phyloP scores from a whole-genome alignment of 768 basidiomycete species.

The Epithele typhae region DNA sequence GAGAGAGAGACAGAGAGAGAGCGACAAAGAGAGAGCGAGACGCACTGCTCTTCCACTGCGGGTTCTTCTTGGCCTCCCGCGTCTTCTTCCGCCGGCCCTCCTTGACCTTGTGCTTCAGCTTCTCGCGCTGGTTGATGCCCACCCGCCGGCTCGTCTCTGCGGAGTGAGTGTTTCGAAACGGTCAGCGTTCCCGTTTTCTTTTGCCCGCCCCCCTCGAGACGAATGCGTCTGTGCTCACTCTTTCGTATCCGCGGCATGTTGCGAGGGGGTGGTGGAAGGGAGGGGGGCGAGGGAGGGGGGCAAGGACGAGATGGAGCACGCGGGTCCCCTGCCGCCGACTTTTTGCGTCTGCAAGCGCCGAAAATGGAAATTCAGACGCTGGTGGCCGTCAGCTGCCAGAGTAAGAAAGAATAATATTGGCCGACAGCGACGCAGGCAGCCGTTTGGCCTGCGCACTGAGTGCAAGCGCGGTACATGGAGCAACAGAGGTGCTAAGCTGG shows the following conservation, averaged over 20 bases:
- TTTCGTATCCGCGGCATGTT: conserved; percentile 68
- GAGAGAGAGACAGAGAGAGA: neutral
- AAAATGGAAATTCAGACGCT: neutral
- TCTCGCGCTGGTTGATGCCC: conserved; percentile 68
- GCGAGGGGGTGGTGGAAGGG: neutral
- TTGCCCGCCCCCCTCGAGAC: too few relatives aligned
- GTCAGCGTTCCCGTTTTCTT: too few relatives aligned
- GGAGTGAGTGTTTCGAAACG: too few relatives aligned
- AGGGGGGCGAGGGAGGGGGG: neutral
- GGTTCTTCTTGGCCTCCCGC: conserved; percentile 73
- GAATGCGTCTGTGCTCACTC: conserved; percentile 35
- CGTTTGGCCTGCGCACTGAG: too few relatives aligned
- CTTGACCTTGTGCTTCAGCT: conserved; percentile 67
- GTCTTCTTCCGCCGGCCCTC: conserved; percentile 75
- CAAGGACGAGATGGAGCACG: neutral
- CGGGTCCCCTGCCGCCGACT: neutral
- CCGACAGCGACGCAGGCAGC: too few relatives aligned
- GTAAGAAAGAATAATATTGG: too few relatives aligned
- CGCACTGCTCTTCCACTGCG: conserved; percentile 87
- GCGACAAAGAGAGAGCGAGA: conserved; percentile 9
- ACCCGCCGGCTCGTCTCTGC: conserved; percentile 82
- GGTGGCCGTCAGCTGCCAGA: too few relatives aligned
- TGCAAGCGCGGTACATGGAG: too few relatives aligned
- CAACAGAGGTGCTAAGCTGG: too few relatives aligned
- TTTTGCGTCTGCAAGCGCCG: neutral